Evolutionary conservation across 202 grass and related monocot species (phyloP).

Genomic region (Panicum hallii): DNA sequence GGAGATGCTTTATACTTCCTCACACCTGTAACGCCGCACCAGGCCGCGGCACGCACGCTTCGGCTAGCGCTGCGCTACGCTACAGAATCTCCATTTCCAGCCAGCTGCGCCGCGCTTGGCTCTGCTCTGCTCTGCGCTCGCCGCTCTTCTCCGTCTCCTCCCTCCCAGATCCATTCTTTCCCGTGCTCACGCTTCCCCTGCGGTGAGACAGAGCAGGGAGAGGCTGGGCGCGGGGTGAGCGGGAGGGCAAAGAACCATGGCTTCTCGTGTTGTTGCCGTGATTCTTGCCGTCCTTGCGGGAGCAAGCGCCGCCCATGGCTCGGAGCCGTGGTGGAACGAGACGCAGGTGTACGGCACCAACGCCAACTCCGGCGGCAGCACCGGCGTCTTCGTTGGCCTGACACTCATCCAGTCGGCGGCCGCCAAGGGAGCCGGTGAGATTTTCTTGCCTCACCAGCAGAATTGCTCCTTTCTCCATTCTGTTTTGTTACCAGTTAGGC

Average conservation of each 20-base stretch:
- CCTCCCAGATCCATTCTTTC: slow-evolving; percentile 51
- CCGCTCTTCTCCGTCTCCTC: background rate
- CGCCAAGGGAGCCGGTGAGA: slow-evolving; percentile 79
- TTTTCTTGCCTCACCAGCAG: background rate
- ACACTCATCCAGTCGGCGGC: slow-evolving; percentile 81
- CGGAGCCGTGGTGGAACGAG: slow-evolving; percentile 69
- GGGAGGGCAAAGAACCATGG: slow-evolving; percentile 40
- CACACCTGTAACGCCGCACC: slow-evolving; percentile 25
- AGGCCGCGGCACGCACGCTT: background rate
- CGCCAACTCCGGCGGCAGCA: slow-evolving; percentile 45
- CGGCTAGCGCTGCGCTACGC: background rate
- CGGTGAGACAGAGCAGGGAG: background rate
- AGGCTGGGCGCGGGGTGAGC: background rate
- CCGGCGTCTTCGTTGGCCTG: slow-evolving; percentile 76
- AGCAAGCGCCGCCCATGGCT: slow-evolving; percentile 27
- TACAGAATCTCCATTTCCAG: slow-evolving; percentile 48
- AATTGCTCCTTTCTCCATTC: slow-evolving; percentile 30
- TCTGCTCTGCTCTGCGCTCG: background rate
- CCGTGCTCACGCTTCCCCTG: background rate
- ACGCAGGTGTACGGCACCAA: slow-evolving; percentile 47
- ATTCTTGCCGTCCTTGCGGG: slow-evolving; percentile 41
- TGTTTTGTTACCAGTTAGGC: slow-evolving; percentile 4
- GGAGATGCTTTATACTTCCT: slow-evolving; percentile 49
- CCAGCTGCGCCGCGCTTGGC: slow-evolving; percentile 19
- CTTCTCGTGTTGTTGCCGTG: slow-evolving; percentile 38